phyloP scores from a whole-genome alignment of 495 filamentous ascomycete species.

The Penicillium cinerascens region DNA sequence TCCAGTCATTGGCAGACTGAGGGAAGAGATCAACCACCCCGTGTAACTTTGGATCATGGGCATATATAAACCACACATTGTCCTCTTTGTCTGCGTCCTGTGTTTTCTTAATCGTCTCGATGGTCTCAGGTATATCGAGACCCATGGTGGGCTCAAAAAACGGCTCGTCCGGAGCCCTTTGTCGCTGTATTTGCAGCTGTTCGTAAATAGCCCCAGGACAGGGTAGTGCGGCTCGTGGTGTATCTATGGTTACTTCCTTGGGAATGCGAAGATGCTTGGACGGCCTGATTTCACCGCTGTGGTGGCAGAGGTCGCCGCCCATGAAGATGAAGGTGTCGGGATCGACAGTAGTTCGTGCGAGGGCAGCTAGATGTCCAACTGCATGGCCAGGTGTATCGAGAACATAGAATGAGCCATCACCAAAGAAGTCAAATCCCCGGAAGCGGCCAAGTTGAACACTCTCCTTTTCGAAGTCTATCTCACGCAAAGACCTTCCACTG shows the following conservation, averaged over 20 bases:
- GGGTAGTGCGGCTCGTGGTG: neutral
- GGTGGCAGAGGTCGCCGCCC: slow-evolving; percentile 54
- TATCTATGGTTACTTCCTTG: neutral
- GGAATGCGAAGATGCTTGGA: slow-evolving; percentile 17
- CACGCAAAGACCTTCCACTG: slow-evolving; percentile 15
- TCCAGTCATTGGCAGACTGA: slow-evolving; percentile 46
- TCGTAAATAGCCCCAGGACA: slow-evolving; percentile 1
- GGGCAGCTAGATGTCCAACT: slow-evolving; percentile 36
- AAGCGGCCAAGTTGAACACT: slow-evolving; percentile 29
- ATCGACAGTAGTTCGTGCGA: slow-evolving; percentile 32
- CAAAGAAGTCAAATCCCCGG: slow-evolving; percentile 50
- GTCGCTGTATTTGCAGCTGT: neutral
- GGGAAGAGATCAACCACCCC: slow-evolving; percentile 52
- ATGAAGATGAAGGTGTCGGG: slow-evolving; percentile 39
- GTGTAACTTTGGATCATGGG: slow-evolving; percentile 49
- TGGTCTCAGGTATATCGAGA: slow-evolving; percentile 10
- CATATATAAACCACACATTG: slow-evolving; percentile 48
- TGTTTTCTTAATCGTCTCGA: slow-evolving; percentile 40
- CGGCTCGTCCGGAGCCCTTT: neutral
- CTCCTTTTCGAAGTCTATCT: slow-evolving; percentile 46
- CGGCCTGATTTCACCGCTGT: slow-evolving; percentile 51
- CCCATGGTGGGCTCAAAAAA: slow-evolving; percentile 9
- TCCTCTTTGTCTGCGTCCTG: slow-evolving; percentile 49
- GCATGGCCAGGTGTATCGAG: slow-evolving; percentile 41
- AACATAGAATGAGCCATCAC: slow-evolving; percentile 46